Base-by-base conservation (phyloP, 2,329 filamentous ascomycete genomes). In the Aspergillus hortae region DNA sequence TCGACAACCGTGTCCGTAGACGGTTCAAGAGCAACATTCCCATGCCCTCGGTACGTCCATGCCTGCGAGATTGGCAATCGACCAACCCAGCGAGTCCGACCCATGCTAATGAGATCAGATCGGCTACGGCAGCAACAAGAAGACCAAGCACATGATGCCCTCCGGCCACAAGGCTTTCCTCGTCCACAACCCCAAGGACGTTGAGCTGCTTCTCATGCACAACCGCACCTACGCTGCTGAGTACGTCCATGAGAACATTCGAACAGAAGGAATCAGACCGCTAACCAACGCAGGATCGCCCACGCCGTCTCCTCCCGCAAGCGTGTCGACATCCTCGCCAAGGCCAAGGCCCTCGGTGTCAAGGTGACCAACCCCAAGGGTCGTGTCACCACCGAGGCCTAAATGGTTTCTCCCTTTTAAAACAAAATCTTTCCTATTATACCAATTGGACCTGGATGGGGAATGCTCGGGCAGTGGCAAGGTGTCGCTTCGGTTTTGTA, bases 341-440 rank as follows among this genome's bases (percentile, higher is more conserved):
- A 92, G 78, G 94, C 94, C 65, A 97, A 97, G 89, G 88, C 95
- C 80, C 82, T 99, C 74, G 90, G 92, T 74, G 94, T 99, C 77
- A 99, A 99, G 89, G 92, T 99, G 77, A 99, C 94, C 76, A 99
- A 99, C 85, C 79, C 90, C 80, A 96, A 96, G 89, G 94, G 92
- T 74, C 95, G 92, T 85, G 88, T 99, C 77, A 96, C 92, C 70
- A 96, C 91, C 69, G 94, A 99, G 86, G 81, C 82, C 69, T 86
- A 81, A 70, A 70, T 66, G 67, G 63, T 73, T 83, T 64, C 90
- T 71, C 46, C 72, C 73, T 56, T 62, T 56, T 60, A 53, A 56
- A 53, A 55, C 52, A 54, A 56, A 52, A 44, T 36, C 42, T 47
- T 23, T 47, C 46, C 44, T 55, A 45, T 53, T 56, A 53, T 52